These are phyloP conservation scores for Saccharum spontaneum DNA, from an alignment of 176 grass and related monocot species.

Conservation along the genomic window DNA sequence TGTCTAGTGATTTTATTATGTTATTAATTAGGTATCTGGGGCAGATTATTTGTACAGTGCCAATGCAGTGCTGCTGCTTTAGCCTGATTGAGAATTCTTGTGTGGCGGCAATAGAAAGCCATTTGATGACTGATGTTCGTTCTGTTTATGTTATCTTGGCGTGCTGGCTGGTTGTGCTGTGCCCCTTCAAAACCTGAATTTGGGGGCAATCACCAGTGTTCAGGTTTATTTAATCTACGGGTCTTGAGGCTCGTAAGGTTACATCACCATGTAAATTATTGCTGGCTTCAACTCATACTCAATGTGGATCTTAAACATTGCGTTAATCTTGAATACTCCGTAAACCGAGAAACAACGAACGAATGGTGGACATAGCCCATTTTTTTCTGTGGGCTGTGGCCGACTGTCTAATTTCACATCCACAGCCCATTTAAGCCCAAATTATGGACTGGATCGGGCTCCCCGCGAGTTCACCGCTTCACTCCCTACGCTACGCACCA, in stretches of 20 bases:
- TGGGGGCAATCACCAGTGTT: not conserved
- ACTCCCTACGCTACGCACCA: not conserved
- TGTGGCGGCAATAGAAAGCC: not conserved
- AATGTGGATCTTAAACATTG: not conserved
- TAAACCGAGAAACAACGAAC: too few species aligned
- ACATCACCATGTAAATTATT: not conserved
- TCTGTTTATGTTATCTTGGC: not conserved
- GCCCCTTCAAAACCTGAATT: not conserved
- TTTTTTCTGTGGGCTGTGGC: too few species aligned
- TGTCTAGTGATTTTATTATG: not conserved
- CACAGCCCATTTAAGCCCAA: not conserved
- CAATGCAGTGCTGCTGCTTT: not conserved
- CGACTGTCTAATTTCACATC: not conserved
- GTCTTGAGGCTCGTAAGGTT: not conserved
- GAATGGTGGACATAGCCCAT: too few species aligned
- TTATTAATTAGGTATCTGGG: not conserved
- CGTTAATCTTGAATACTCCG: not conserved
- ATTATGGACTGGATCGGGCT: not conserved
- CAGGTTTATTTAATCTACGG: not conserved
- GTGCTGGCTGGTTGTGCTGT: not conserved
- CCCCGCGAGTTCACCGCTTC: not conserved
- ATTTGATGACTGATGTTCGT: not conserved
- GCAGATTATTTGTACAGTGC: conserved; percentile 9
- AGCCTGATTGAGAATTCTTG: not conserved
- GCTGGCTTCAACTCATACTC: not conserved